Evolutionary conservation across 495 filamentous ascomycete species (phyloP), one percentile per base, ranked within the genome.

Genomic region (Podospora pseudocomata): DNA sequence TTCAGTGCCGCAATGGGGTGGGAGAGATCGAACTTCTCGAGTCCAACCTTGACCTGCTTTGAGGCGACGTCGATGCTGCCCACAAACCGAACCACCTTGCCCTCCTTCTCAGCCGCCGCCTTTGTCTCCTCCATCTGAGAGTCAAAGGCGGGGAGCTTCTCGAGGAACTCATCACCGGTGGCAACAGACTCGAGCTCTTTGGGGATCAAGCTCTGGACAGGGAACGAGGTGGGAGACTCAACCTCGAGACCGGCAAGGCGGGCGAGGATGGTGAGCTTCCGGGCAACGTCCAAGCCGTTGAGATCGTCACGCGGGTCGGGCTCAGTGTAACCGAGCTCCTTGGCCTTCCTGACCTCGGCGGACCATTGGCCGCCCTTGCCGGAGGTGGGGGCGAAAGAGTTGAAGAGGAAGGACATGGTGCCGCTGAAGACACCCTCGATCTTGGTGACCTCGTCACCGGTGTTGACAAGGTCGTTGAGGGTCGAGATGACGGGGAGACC

Each of bases 341-440:
- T 95, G 39, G 94, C 95, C 79, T 94, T 91, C 69, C 85, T 86
- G 23, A 97, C 95, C 68, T 94, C 92, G 57, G 87, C 90, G 58
- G 92, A 94, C 88, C 94, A 99, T 73, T 90, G 88, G 4, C 89
- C 88, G 28, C 87, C 85, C 23, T 81, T 75, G 19, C 88, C 89
- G n/a, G 84, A 83, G 2, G 88, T 86, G 0, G 92, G 92, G 54
- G 92, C 91, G 73, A 97, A 97, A 59, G 85, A 92, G 82, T 98
- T 97, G 85, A 99, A 99, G 15, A 97, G 84, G 86, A 96, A 98
- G 53, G 89, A 92, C 84, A 98, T 92, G 5, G 95, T 97, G 65
- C 95, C 95, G 60, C 91, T 94, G 81, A 98, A 97, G 15, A 99
- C 93, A 67, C 94, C 95, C 83, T 97, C 94, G 68, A 99, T 96